A percentile compares a stretch with the other conserved stretches of the same genome.
These are phyloP conservation scores for Arxiozyma telluris DNA, from an alignment of 1,139 yeast genomes.

Conservation along the genomic window DNA sequence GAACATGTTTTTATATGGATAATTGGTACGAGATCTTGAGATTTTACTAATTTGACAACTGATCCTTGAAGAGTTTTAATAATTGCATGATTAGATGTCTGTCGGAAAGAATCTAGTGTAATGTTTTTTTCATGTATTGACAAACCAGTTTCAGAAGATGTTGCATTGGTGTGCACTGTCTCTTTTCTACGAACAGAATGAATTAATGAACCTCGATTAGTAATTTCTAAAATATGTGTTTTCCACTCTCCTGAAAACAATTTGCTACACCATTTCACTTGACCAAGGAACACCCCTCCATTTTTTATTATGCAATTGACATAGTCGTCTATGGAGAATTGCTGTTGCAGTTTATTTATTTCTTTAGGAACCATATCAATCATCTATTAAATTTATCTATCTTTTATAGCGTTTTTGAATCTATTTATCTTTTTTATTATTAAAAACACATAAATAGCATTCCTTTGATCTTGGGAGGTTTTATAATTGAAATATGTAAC, in stretches of 20 bases:
- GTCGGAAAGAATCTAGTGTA: background rate
- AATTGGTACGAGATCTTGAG: constrained; percentile 6
- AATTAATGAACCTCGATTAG: constrained; percentile 20
- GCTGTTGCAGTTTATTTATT: background rate
- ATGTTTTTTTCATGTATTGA: background rate
- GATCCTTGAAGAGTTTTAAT: constrained; percentile 35
- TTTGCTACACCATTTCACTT: constrained; percentile 26
- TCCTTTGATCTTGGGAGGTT: no score
- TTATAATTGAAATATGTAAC: no score
- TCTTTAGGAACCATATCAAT: background rate
- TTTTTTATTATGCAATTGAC: background rate
- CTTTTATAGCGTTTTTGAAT: no score
- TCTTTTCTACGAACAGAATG: constrained; percentile 12
- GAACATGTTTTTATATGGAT: constrained; percentile 2
- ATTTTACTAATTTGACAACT: constrained; percentile 24
- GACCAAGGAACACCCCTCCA: constrained; percentile 27
- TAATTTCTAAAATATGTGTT: constrained; percentile 17
- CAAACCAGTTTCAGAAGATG: background rate
- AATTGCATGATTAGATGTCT: constrained; percentile 17
- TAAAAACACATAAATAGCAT: no score
- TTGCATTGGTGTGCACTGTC: background rate
- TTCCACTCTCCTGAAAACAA: constrained; percentile 19
- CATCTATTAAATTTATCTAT: background rate
- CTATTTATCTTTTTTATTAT: no score
- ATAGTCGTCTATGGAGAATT: background rate